A percentile compares a stretch with the other conserved stretches of the same genome.
Conservation (phyloP, 2,329 filamentous ascomycete genomes). For the Penicillium janthinellum region DNA sequence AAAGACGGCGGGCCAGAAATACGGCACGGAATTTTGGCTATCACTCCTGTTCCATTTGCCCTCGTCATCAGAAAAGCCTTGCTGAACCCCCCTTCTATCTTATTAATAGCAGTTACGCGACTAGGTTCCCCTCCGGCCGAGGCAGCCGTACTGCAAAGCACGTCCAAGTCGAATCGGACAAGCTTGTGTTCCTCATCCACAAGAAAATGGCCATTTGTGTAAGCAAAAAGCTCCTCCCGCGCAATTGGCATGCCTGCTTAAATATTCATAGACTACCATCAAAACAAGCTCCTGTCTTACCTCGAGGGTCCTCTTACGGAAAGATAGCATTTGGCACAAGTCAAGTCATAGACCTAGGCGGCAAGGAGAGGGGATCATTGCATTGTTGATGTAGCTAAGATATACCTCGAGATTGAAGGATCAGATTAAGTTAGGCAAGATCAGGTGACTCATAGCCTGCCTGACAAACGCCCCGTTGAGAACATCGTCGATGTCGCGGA, state of each 20-base stretch:
- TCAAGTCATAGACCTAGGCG: too few species aligned
- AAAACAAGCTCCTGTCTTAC: background rate
- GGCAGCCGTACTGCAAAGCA: background rate
- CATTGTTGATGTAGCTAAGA: too few species aligned
- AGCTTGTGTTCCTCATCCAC: background rate
- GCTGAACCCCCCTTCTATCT: background rate
- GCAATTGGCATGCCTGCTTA: background rate
- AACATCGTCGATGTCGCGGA: too few species aligned
- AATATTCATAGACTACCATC: background rate
- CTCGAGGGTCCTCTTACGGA: background rate
- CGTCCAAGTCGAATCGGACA: background rate
- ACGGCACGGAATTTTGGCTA: slow-evolving; percentile 27
- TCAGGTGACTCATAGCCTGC: too few species aligned
- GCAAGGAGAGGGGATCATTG: too few species aligned
- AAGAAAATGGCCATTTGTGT: background rate
- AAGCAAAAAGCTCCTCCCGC: background rate
- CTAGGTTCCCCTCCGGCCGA: background rate
- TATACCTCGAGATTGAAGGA: too few species aligned
- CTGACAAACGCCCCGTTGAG: too few species aligned
- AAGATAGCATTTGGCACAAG: background rate
- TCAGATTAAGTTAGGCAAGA: too few species aligned
- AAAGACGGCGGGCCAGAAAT: slow-evolving; percentile 32
- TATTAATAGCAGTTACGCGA: background rate
- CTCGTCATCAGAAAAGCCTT: background rate
- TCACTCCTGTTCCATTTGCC: background rate